A percentile compares a stretch with the other conserved stretches of the same genome.
These are phyloP conservation scores for Exsudoporus floridanus DNA, from an alignment of 1,284 basidiomycete species.

Conservation along the genomic window DNA sequence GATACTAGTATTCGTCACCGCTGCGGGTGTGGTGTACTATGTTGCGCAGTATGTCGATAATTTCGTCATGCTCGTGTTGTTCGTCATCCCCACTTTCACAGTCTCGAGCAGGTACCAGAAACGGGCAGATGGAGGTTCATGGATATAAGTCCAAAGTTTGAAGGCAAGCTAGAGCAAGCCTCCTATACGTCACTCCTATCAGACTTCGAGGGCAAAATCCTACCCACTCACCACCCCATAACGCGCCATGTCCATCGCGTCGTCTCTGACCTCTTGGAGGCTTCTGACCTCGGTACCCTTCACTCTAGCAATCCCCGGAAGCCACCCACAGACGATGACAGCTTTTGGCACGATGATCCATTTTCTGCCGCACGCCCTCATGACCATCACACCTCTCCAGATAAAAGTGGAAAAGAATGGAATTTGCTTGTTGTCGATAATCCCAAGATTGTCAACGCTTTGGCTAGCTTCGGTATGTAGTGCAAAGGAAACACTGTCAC, in stretches of 20 bases:
- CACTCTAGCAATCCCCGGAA: conserved; percentile 13
- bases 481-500: background rate
- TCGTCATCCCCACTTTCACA: conserved; percentile 30
- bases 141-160: conserved; percentile 61
- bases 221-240: conserved; percentile 70
- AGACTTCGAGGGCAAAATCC: conserved; percentile 57
- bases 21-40: conserved; percentile 28
- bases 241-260: conserved; percentile 69
- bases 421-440: conserved; percentile 84
- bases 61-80: background rate
- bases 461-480: conserved; percentile 69
- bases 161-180: conserved; percentile 55
- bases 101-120: conserved; percentile 78
- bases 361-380: conserved; percentile 25
- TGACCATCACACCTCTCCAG: conserved; percentile 23
- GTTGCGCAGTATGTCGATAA: conserved; percentile 30
- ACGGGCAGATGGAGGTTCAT: conserved; percentile 87
- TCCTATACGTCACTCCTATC: conserved; percentile 52
- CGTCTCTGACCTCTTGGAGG: conserved; percentile 69
- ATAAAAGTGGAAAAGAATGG: conserved; percentile 52
- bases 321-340: conserved; percentile 7
- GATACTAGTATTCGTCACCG: conserved; percentile 24
- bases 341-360: conserved; percentile 26
- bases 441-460: conserved; percentile 73
- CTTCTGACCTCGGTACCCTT: conserved; percentile 63